phyloP scores from a whole-genome alignment of 2,329 filamentous ascomycete genomes.

The Elsinoe australis region DNA sequence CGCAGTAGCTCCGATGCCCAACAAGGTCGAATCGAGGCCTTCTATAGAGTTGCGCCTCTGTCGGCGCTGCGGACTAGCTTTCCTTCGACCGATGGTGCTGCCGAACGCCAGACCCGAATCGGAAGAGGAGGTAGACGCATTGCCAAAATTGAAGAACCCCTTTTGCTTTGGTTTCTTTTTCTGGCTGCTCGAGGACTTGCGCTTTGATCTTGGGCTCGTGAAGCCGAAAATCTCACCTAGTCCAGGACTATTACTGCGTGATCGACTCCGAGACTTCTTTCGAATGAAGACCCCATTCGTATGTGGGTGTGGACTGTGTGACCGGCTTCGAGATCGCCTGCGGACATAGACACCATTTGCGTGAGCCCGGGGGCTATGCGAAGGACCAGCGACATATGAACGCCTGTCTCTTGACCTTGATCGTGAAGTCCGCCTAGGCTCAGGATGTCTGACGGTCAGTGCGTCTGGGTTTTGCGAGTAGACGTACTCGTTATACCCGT shows the following conservation, averaged over 20 bases:
- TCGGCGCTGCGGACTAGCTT: conserved; percentile 19
- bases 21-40: conserved; percentile 39
- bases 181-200: conserved; percentile 16
- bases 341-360: no score
- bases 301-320: neutral
- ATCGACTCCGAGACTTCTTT: conserved; percentile 35
- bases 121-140: conserved; percentile 39
- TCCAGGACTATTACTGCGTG: conserved; percentile 31
- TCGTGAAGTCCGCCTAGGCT: neutral
- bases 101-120: conserved; percentile 43
- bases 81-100: conserved; percentile 20
- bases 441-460: conserved; percentile 9
- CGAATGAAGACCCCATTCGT: neutral
- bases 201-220: conserved; percentile 17
- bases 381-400: neutral
- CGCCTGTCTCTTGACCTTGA: conserved; percentile 6
- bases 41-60: conserved; percentile 35
- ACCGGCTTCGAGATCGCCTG: no score
- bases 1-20: conserved; percentile 42
- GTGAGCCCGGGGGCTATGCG: no score
- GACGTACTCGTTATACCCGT: conserved; percentile 3
- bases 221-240: conserved; percentile 25
- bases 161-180: conserved; percentile 30
- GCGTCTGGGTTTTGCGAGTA: conserved; percentile 7
- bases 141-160: conserved; percentile 44